These are phyloP conservation scores for Metroxylon sagu DNA, from an alignment of 176 grass and related monocot genomes.

Conservation along the genomic window DNA sequence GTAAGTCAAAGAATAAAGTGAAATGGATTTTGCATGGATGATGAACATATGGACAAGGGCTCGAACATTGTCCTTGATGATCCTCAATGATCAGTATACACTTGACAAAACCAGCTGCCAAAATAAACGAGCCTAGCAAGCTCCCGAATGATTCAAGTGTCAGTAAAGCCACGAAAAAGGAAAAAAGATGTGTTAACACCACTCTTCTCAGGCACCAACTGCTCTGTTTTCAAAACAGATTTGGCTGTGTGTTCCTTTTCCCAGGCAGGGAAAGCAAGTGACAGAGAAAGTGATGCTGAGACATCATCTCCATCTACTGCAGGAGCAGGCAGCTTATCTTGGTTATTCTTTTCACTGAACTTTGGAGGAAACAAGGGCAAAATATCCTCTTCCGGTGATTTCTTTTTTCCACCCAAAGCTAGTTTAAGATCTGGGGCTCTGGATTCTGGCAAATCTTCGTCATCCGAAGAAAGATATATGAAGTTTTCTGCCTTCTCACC, in stretches of 20 bases:
- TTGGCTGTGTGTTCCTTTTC: conserved; percentile 23
- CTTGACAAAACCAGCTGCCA: no score
- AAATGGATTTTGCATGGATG: no score
- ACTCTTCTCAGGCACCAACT: not conserved
- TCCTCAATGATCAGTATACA: no score
- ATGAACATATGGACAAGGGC: no score
- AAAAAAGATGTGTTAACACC: no score
- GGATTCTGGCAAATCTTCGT: conserved; percentile 32
- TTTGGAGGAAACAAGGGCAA: conserved; percentile 25
- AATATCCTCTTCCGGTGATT: conserved; percentile 17
- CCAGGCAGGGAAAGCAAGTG: conserved; percentile 34
- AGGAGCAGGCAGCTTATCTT: conserved; percentile 17
- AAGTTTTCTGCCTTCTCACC: conserved; percentile 13
- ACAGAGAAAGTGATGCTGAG: conserved; percentile 36
- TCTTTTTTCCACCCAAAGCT: conserved; percentile 30
- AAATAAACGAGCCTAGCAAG: no score
- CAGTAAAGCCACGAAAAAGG: no score
- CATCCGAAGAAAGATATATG: conserved; percentile 29
- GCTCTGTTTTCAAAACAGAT: conserved; percentile 7
- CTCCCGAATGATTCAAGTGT: no score
- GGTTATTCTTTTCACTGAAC: conserved; percentile 30
- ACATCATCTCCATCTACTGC: conserved; percentile 15
- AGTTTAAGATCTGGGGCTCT: conserved; percentile 37
- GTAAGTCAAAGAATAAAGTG: no score
- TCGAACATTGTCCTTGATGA: no score